Percentiles rank a stretch among this genome's conserved stretches.
Evolutionary conservation across 1,284 basidiomycete genomes (phyloP).

Genomic region (Hemileia vastatrix): DNA sequence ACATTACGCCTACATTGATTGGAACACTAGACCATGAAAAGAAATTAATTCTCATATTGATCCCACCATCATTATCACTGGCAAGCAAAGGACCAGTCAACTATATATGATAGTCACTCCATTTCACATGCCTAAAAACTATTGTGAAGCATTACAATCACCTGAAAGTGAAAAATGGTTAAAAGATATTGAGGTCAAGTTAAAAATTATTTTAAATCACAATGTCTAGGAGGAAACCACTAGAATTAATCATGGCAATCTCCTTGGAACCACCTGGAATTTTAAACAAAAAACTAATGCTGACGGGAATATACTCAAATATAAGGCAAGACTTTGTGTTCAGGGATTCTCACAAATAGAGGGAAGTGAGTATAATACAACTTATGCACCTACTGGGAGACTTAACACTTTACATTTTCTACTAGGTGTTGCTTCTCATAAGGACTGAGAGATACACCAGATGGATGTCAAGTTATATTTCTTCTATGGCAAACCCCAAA

Average conservation of each 20-base stretch:
- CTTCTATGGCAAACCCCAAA: constrained; percentile 12
- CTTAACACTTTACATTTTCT: constrained; percentile 1
- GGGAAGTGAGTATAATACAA: constrained; percentile 21
- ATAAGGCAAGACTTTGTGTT: constrained; percentile 23
- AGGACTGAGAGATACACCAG: constrained; percentile 15
- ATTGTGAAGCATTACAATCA: too few species aligned
- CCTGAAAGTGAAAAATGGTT: too few species aligned
- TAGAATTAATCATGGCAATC: too few species aligned
- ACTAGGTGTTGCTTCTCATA: constrained; percentile 10
- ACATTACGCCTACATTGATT: too few species aligned
- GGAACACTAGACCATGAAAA: too few species aligned
- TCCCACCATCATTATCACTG: neutral
- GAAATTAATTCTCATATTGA: neutral
- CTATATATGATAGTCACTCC: too few species aligned
- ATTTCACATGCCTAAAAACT: too few species aligned
- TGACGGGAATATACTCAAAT: constrained; percentile 34
- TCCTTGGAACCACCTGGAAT: too few species aligned
- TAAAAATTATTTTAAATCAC: too few species aligned
- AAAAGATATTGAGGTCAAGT: too few species aligned
- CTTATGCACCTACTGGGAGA: constrained; percentile 21
- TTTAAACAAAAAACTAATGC: constrained; percentile 46
- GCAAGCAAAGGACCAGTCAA: too few species aligned
- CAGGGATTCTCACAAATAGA: constrained; percentile 20
- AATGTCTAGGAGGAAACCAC: too few species aligned
- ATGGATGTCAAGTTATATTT: constrained; percentile 21